These are phyloP conservation scores for Eimeria necatrix DNA, from an alignment of 169 alveolate genomes.

Conservation along the genomic window DNA sequence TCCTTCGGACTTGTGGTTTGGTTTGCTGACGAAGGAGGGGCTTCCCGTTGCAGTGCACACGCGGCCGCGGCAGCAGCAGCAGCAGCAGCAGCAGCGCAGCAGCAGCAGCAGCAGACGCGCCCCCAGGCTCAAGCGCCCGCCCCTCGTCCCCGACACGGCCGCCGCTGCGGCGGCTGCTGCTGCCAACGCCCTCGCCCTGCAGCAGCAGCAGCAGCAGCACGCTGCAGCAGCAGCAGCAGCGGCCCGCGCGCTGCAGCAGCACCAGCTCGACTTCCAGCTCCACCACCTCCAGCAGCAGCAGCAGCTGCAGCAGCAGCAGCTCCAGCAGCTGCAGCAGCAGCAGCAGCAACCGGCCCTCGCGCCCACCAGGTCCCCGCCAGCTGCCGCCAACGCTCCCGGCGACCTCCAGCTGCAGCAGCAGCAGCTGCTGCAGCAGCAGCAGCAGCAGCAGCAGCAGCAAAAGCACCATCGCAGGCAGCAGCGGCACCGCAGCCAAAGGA, in stretches of 20 bases:
- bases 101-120: slow-evolving; percentile 4
- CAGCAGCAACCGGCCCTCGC: not conserved
- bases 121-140: not conserved
- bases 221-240: slow-evolving; percentile 23
- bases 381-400: not conserved
- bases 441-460: too few species aligned
- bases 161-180: slow-evolving; percentile 38
- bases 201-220: slow-evolving; percentile 8
- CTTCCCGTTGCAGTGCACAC: slow-evolving; percentile 42
- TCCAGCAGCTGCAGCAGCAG: not conserved
- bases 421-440: not conserved
- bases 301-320: not conserved
- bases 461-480: not conserved
- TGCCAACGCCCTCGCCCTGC: not conserved
- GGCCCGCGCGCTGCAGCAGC: slow-evolving; percentile 6
- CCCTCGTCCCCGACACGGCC: not conserved
- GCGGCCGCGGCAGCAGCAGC: slow-evolving; percentile 41
- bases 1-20: slow-evolving; percentile 74
- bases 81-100: too few species aligned
- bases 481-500: too few species aligned
- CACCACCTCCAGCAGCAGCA: not conserved
- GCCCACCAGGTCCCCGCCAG: not conserved
- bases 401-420: not conserved
- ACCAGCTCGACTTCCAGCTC: not conserved
- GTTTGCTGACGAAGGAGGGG: slow-evolving; percentile 34